Percentiles rank a stretch among this genome's conserved stretches.
Evolutionary conservation across 2,329 filamentous ascomycete genomes (phyloP).

Genomic region (Sporothrix protearum): DNA sequence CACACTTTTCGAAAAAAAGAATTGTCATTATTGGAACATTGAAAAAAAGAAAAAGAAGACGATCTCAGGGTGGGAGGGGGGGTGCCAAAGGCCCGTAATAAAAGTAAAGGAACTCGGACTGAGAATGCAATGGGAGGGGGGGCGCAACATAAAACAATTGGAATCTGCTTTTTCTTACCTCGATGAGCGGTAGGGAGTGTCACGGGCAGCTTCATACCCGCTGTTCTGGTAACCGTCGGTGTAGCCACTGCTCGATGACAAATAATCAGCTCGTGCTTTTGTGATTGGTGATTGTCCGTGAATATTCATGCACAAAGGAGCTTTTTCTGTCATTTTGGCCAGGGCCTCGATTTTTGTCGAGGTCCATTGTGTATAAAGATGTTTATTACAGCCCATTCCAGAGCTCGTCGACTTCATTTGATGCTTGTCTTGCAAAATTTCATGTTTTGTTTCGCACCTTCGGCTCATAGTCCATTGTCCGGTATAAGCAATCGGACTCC

Average conservation of each 20-base stretch:
- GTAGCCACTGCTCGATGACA: slow-evolving; percentile 34
- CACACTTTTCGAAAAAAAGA: slow-evolving; percentile 39
- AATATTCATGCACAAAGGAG: too few relatives aligned
- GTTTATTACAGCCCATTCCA: not conserved
- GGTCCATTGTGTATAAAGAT: not conserved
- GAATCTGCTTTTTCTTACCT: slow-evolving; percentile 33
- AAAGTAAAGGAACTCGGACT: not conserved
- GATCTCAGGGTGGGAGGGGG: too few relatives aligned
- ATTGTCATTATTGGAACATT: slow-evolving; percentile 21
- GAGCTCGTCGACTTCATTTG: not conserved
- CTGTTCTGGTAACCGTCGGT: slow-evolving; percentile 35
- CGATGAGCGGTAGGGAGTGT: slow-evolving; percentile 31
- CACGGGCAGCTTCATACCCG: slow-evolving; percentile 36
- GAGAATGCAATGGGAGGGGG: not conserved
- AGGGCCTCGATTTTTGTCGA: not conserved
- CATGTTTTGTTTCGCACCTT: slow-evolving; percentile 27
- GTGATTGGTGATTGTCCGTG: not conserved
- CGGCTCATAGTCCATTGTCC: slow-evolving; percentile 24
- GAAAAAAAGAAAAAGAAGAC: not conserved
- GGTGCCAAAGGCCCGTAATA: too few relatives aligned
- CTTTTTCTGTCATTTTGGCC: not conserved
- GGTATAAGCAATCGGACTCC: slow-evolving; percentile 12
- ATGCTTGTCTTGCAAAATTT: not conserved
- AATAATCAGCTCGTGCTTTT: slow-evolving; percentile 16
- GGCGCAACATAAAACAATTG: not conserved